These are phyloP conservation scores for Annulohypoxylon stygium DNA, from an alignment of 495 filamentous ascomycete species.

Conservation along the genomic window DNA sequence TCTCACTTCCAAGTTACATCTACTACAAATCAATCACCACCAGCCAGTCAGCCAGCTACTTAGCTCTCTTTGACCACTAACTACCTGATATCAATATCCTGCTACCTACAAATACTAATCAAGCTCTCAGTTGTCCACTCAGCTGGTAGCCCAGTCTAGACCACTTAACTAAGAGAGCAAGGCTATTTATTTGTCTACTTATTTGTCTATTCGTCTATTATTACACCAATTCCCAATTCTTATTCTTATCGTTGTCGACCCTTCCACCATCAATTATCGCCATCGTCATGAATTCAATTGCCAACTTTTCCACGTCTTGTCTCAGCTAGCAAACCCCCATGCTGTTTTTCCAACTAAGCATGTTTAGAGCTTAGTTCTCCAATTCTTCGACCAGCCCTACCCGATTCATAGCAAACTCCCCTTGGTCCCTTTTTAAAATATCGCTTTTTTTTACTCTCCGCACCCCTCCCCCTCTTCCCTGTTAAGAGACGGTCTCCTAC, in stretches of 20 bases:
- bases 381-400: slow-evolving; percentile 36
- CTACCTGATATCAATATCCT: slow-evolving; percentile 3
- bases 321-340: slow-evolving; percentile 32
- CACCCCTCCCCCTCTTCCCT: slow-evolving; percentile 39
- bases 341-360: slow-evolving; percentile 17
- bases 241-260: slow-evolving; percentile 20
- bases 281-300: slow-evolving; percentile 32
- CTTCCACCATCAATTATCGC: slow-evolving; percentile 10
- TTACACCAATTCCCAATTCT: neutral
- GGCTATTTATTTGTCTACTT: slow-evolving; percentile 37
- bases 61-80: neutral
- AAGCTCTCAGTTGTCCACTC: slow-evolving; percentile 28
- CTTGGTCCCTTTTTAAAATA: slow-evolving; percentile 12
- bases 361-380: slow-evolving; percentile 24
- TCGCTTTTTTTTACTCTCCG: slow-evolving; percentile 41
- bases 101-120: slow-evolving; percentile 27
- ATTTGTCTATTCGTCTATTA: slow-evolving; percentile 20
- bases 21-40: neutral
- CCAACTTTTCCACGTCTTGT: slow-evolving; percentile 14
- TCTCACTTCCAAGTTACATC: neutral
- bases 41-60: neutral
- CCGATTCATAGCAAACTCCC: slow-evolving; percentile 34
- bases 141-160: slow-evolving; percentile 29
- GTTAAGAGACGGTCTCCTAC: slow-evolving; percentile 20
- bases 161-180: slow-evolving; percentile 23